Evolutionary conservation across 305 asterid genomes (phyloP).

Genomic region (Solanum hybrid): DNA sequence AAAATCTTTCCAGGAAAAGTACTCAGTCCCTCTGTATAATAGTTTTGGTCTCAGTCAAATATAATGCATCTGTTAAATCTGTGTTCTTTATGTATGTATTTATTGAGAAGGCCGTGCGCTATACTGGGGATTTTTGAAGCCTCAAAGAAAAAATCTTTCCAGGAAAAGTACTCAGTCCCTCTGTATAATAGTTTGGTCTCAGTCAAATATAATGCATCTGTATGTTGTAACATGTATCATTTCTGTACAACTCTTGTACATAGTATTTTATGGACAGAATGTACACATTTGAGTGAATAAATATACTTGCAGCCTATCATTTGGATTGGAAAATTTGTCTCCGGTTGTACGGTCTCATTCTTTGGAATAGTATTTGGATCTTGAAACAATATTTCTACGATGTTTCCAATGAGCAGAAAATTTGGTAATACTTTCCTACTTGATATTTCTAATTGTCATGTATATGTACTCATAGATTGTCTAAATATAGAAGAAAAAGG

Average conservation of each 20-base stretch:
- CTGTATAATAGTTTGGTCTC: neutral
- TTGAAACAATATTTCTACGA: neutral
- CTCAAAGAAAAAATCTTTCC: neutral
- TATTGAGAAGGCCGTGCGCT: neutral
- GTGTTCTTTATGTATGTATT: neutral
- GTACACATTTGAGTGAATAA: neutral
- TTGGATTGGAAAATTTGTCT: neutral
- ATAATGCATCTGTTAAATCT: neutral
- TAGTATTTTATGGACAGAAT: neutral
- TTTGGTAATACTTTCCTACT: neutral
- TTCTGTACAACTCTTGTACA: neutral
- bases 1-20: too few relatives aligned
- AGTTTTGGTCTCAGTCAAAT: too few relatives aligned
- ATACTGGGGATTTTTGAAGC: neutral
- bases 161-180: neutral
- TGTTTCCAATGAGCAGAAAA: neutral
- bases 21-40: too few relatives aligned
- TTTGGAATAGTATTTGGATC: neutral
- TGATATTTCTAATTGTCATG: neutral
- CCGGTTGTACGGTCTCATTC: neutral
- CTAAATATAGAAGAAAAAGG: neutral
- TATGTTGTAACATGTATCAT: neutral
- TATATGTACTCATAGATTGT: neutral
- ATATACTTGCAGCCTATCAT: neutral
- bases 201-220: neutral